Percentiles rank a stretch among this genome's conserved stretches.
phyloP scores from a whole-genome alignment of 2,329 filamentous ascomycete genomes.

The Penicillium concentricum region DNA sequence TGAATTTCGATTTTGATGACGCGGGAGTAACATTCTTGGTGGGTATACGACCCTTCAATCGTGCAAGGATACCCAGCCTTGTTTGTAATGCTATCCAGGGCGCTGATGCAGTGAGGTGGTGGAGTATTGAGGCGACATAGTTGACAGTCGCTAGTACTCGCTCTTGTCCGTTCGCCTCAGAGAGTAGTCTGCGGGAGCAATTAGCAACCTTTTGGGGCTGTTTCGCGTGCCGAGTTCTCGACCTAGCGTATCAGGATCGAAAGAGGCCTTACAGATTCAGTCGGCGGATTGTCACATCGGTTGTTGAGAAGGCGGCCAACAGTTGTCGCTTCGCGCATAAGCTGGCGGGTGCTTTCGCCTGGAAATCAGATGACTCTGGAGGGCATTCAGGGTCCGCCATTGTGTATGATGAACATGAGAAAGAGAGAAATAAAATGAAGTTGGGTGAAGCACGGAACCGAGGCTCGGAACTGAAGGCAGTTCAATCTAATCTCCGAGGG shows the following conservation, averaged over 20 bases:
- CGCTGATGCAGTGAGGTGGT: constrained; percentile 60
- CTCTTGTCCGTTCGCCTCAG: constrained; percentile 68
- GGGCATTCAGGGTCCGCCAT: constrained; percentile 25
- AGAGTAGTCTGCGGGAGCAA: constrained; percentile 54
- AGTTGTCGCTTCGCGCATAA: constrained; percentile 22
- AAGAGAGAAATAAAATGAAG: constrained; percentile 3
- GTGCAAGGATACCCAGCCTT: constrained; percentile 45
- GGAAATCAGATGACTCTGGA: constrained; percentile 14
- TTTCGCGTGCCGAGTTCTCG: background rate
- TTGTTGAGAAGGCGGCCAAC: constrained; percentile 26
- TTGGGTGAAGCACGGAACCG: constrained; percentile 21
- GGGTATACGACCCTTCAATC: constrained; percentile 26
- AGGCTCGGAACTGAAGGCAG: constrained; percentile 27
- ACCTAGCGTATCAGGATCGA: background rate
- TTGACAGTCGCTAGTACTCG: constrained; percentile 66
- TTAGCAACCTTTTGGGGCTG: background rate
- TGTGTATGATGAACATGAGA: constrained; percentile 1
- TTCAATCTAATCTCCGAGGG: constrained; percentile 9
- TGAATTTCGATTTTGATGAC: constrained; percentile 48
- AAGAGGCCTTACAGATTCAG: constrained; percentile 28
- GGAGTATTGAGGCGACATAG: constrained; percentile 64
- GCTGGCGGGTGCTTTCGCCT: constrained; percentile 22
- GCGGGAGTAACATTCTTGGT: constrained; percentile 9
- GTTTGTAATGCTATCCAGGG: constrained; percentile 40
- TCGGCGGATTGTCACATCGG: constrained; percentile 31